Base-by-base conservation (phyloP, 129 eudicot genomes). In the Gnaphalium uliginosum region DNA sequence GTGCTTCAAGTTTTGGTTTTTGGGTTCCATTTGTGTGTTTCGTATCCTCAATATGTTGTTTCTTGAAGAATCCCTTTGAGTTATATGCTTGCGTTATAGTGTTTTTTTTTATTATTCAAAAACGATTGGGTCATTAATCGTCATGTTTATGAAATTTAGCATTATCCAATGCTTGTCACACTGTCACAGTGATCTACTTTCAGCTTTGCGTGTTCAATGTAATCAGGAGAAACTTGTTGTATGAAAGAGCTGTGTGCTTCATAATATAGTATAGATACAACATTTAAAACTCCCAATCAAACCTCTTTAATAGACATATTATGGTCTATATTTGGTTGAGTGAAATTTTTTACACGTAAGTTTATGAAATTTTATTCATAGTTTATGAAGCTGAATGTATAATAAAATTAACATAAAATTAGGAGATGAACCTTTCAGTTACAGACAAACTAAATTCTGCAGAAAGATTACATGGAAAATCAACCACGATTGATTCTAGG, bases 401-500 rank as follows among this genome's bases (percentile, higher is more conserved):
- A 25, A 22, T 60, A 24, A 9, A 60, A 13, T 0, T 60, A 10
- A 24, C 66, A 24, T 24, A 60, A 60, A 11, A 11, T 30, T 48
- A 30, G 37, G 63, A 43, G 53, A 68, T 57, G 39, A 22, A 50
- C 25, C 69, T 68, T 77, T 18, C 67, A 58, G 30, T 15, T 71
- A 37, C 71, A 70, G 37, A 78, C 15, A 32, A 33, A 66, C 37
- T 1, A 2, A 39, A 15, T 61, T 32, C 50, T 24, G 37, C 43
- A 1, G 48, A 66, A 33, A 32, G 19, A 27, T 46, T 4, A n/a
- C 21, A 46, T 8, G 27, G 29, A 62, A 63, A 57, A 71, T 72
- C 73, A 79, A 64, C 60, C 73, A 29, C 82, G 78, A 25, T 54
- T 66, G 72, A 74, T 41, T 76, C 72, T 64, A 46, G 76, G 76